Evolutionary conservation across 345 rosid genomes (phyloP), one percentile per base, ranked within the genome.

Genomic region (Draba incana): DNA sequence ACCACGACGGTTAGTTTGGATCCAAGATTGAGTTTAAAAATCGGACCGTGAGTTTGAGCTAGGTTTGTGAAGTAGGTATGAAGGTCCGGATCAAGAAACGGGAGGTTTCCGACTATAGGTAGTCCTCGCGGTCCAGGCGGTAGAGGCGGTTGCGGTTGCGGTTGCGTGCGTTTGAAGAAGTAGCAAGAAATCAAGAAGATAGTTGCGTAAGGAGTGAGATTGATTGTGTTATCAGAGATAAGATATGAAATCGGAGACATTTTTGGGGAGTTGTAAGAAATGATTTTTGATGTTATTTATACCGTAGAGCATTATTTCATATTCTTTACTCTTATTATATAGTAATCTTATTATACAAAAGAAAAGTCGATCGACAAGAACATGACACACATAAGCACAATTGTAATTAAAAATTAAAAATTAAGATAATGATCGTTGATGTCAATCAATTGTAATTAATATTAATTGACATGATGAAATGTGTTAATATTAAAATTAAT

Each of bases 91-190:
- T 70, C 80, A 42, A 85, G 75, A 75, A 75, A 83, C 2, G 81
- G 84, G 13, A 85, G 76, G 82, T 70, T 74, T 11, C 87, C 87
- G 56, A 85, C 65, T 0, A 85, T 2, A 0, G 87, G 87, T 27
- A 85, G 48, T 23, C 90, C 84, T 3, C 14, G 46, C 0, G 87
- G 87, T 33, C 90, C 87, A 0, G 87, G 87, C 0, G 87, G 85
- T 7, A 75, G 63, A 53, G 57, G 69, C 2, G 69, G 75, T 60
- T 47, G 43, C 30, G 69, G 75, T 60, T 47, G 43, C 30, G 59
- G 33, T 2, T 12, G 35, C 35, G 6, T 7, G 37, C 60, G 60
- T 69, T 69, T 69, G 11, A 3, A 49, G 6, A 58, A 5, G 39
- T 10, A 60, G 53, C 61, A 61, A 1, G 42, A 24, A 50, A 60